phyloP scores from a whole-genome alignment of 2,329 filamentous ascomycete species.

The Aspergillus terreus region DNA sequence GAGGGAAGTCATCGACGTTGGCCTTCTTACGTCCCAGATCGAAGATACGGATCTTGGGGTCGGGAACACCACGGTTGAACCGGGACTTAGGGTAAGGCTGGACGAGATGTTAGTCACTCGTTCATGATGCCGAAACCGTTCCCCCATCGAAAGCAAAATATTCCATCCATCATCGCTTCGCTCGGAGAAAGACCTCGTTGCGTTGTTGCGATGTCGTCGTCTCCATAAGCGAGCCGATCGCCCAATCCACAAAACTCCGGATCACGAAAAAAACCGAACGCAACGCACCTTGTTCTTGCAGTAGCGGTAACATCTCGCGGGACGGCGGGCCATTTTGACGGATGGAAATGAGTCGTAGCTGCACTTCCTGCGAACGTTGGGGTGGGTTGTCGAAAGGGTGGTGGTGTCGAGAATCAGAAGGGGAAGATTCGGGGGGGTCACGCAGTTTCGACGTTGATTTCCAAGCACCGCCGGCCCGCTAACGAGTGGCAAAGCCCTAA shows the following conservation, averaged over 20 bases:
- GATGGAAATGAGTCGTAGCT: constrained; percentile 44
- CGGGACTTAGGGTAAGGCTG: constrained; percentile 98
- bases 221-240: constrained; percentile 26
- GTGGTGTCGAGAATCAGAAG: constrained; percentile 33
- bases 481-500: constrained; percentile 43
- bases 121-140: not conserved
- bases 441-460: constrained; percentile 37
- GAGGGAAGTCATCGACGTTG: constrained; percentile 98
- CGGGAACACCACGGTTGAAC: constrained; percentile 98
- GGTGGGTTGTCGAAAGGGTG: constrained; percentile 30
- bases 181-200: not conserved
- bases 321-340: constrained; percentile 98
- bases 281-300: constrained; percentile 99
- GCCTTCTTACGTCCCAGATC: constrained; percentile 98
- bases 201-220: constrained; percentile 2
- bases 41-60: constrained; percentile 89
- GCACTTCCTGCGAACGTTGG: constrained; percentile 47
- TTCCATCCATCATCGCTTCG: not conserved
- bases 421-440: constrained; percentile 21
- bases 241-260: constrained; percentile 24
- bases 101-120: constrained; percentile 15
- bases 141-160: constrained; percentile 4
- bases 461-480: constrained; percentile 38
- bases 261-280: constrained; percentile 15
- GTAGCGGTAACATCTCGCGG: constrained; percentile 99